phyloP scores from a whole-genome alignment of 2,329 filamentous ascomycete genomes.

The Trichophyton mentagrophytes region DNA sequence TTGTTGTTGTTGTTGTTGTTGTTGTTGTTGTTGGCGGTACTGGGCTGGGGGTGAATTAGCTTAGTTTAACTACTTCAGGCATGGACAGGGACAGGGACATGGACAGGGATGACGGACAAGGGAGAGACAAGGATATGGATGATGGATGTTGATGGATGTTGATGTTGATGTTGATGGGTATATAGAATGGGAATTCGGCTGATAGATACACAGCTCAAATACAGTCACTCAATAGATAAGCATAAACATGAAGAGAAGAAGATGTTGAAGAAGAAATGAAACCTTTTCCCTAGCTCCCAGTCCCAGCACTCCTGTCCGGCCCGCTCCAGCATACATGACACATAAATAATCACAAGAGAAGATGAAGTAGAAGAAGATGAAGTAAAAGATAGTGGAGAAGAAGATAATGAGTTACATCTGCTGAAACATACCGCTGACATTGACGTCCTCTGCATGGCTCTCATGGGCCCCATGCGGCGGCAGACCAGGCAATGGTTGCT shows the following conservation, averaged over 20 bases:
- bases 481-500: constrained; percentile 24
- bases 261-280: too few relatives aligned
- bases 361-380: constrained; percentile 5
- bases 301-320: background rate
- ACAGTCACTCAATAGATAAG: background rate
- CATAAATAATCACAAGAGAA: constrained; percentile 11
- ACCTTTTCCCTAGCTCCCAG: background rate
- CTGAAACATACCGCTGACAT: constrained; percentile 96
- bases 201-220: constrained; percentile 10
- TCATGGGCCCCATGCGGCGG: constrained; percentile 52
- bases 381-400: background rate
- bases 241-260: too few relatives aligned
- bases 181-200: constrained; percentile 9
- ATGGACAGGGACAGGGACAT: background rate
- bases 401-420: constrained; percentile 55
- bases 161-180: background rate
- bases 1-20: background rate
- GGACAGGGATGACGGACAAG: background rate
- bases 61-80: background rate
- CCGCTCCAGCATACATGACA: constrained; percentile 14
- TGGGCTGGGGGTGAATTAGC: background rate
- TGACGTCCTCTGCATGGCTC: constrained; percentile 52
- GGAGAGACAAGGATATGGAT: constrained; percentile 11
- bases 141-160: background rate
- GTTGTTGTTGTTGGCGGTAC: background rate